phyloP scores from a whole-genome alignment of 2,329 filamentous ascomycete genomes.

The Aspergillus oerlinghausenensis region DNA sequence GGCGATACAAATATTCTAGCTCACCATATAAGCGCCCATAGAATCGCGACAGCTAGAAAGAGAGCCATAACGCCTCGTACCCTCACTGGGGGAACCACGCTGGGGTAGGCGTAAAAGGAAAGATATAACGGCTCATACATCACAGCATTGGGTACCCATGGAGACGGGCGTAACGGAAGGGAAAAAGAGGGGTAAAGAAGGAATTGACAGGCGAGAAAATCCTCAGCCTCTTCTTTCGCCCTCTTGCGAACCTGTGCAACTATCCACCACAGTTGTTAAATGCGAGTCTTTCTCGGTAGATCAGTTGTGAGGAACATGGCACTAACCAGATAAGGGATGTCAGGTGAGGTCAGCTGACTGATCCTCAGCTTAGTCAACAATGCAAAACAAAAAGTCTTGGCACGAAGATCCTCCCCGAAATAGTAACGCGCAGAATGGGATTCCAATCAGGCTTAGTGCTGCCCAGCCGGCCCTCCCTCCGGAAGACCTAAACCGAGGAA shows the following conservation, averaged over 20 bases:
- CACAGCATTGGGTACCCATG: slow-evolving; percentile 36
- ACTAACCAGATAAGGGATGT: not conserved
- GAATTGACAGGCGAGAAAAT: not conserved
- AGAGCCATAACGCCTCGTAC: slow-evolving; percentile 48
- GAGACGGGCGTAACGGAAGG: slow-evolving; percentile 18
- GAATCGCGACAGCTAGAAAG: slow-evolving; percentile 43
- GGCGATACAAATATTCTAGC: slow-evolving; percentile 6
- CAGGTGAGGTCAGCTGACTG: not conserved
- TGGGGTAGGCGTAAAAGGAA: slow-evolving; percentile 43
- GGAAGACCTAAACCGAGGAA: slow-evolving; percentile 2
- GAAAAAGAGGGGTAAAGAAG: slow-evolving; percentile 3
- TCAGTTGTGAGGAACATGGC: not conserved
- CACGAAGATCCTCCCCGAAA: not conserved
- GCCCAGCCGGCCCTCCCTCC: not conserved
- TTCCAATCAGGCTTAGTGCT: not conserved
- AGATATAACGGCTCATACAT: slow-evolving; percentile 45
- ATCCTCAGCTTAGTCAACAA: not conserved
- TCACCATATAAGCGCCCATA: slow-evolving; percentile 49
- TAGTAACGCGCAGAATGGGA: not conserved
- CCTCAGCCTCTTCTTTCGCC: not conserved
- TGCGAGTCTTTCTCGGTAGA: not conserved
- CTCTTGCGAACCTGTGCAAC: not conserved
- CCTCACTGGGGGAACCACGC: slow-evolving; percentile 43
- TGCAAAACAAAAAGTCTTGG: not conserved
- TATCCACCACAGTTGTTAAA: not conserved